These are phyloP conservation scores for Dothideomycetidae sp. DNA, from an alignment of 2,329 filamentous ascomycete genomes.

Conservation along the genomic window DNA sequence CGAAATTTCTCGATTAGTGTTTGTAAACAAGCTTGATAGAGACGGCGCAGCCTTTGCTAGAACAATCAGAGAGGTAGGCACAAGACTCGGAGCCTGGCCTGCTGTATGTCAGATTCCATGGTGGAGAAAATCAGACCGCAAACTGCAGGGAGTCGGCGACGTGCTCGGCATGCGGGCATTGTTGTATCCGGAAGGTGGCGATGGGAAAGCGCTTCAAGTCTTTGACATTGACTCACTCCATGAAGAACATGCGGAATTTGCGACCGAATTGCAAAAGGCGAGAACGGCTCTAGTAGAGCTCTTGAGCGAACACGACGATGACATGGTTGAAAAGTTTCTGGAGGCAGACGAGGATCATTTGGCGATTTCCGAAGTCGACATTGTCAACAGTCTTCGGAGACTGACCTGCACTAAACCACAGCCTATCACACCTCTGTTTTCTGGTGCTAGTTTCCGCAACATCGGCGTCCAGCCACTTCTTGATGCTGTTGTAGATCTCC, in stretches of 20 bases:
- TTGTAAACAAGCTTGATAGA: conserved; percentile 74
- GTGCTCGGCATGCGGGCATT: conserved; percentile 62
- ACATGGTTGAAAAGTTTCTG: conserved; percentile 71
- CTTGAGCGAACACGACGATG: conserved; percentile 77
- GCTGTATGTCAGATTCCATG: conserved; percentile 90
- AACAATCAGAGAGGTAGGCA: conserved; percentile 73
- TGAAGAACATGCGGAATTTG: conserved; percentile 35
- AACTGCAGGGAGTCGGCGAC: conserved; percentile 74
- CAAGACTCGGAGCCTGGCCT: conserved; percentile 68
- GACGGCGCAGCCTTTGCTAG: conserved; percentile 70
- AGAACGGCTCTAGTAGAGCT: conserved; percentile 66
- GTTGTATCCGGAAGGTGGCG: conserved; percentile 53
- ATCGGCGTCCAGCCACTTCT: conserved; percentile 86
- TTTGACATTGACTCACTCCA: conserved; percentile 42
- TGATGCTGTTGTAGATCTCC: conserved; percentile 73
- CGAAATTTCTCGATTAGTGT: conserved; percentile 67
- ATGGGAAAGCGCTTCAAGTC: conserved; percentile 43
- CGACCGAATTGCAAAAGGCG: conserved; percentile 58
- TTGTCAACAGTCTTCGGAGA: conserved; percentile 60
- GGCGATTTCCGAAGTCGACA: conserved; percentile 47
- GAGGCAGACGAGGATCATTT: conserved; percentile 60
- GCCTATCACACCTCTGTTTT: conserved; percentile 70
- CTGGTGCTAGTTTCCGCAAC: conserved; percentile 83
- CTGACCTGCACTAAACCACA: conserved; percentile 56
- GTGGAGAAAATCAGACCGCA: conserved; percentile 62